Percentiles rank a stretch among this genome's conserved stretches.
phyloP scores from a whole-genome alignment of 1,284 basidiomycete species.

The Ustilago loliicola region DNA sequence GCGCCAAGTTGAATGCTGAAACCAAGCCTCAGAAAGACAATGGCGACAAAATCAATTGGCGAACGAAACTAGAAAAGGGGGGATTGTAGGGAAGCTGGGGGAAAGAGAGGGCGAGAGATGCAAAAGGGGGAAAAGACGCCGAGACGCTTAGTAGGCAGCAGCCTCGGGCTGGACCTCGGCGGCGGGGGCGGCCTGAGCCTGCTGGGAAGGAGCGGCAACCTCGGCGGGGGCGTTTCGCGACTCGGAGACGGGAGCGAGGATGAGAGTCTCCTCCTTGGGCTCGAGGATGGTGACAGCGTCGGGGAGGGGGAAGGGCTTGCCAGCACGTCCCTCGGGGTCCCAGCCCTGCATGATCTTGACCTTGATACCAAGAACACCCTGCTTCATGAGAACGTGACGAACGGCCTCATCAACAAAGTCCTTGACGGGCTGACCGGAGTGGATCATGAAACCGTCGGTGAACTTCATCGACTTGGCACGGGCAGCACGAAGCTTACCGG shows the following conservation, averaged over 20 bases:
- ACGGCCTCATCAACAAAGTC: conserved; percentile 99
- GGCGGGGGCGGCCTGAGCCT: conserved; percentile 46
- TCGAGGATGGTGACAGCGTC: conserved; percentile 93
- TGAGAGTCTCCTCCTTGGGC: conserved; percentile 77
- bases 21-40: not conserved
- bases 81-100: conserved; percentile 46
- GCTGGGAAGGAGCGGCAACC: conserved; percentile 45
- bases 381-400: conserved; percentile 96
- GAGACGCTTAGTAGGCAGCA: conserved; percentile 54
- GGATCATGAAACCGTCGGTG: conserved; percentile 99
- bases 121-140: conserved; percentile 30
- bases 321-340: conserved; percentile 83
- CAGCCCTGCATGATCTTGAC: conserved; percentile 99
- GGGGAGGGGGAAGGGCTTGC: conserved; percentile 91
- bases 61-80: conserved; percentile 45
- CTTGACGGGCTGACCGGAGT: conserved; percentile 97
- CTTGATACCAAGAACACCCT: conserved; percentile 99
- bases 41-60: conserved; percentile 10
- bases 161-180: conserved; percentile 62
- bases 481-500: conserved; percentile 98
- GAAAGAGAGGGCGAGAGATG: conserved; percentile 49
- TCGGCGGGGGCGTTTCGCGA: conserved; percentile 61
- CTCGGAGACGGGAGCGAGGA: conserved; percentile 70
- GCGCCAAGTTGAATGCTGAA: not conserved
- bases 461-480: conserved; percentile 99